phyloP scores from a whole-genome alignment of 2,329 filamentous ascomycete species.

The Purpureocillium lavendulum region DNA sequence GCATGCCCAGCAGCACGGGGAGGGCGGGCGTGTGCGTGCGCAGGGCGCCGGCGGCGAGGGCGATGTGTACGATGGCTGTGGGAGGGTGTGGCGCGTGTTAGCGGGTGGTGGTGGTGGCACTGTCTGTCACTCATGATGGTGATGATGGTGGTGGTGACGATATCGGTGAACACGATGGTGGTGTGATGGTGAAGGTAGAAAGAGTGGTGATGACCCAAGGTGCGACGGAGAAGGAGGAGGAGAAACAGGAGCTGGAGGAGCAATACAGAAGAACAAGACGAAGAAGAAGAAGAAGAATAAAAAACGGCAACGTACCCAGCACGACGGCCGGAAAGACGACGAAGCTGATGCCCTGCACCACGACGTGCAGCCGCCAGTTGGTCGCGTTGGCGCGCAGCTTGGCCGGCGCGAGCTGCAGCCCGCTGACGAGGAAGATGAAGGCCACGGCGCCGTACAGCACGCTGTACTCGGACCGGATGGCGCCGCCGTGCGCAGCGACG shows the following conservation, averaged over 20 bases:
- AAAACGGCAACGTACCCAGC: slow-evolving; percentile 32
- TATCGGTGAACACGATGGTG: slow-evolving; percentile 8
- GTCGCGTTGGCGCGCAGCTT: slow-evolving; percentile 53
- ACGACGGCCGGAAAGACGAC: slow-evolving; percentile 56
- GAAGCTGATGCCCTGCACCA: slow-evolving; percentile 61
- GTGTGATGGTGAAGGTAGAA: not conserved
- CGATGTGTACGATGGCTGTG: slow-evolving; percentile 38
- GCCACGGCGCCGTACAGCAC: slow-evolving; percentile 62
- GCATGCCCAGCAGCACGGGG: slow-evolving; percentile 58
- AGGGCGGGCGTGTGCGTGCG: slow-evolving; percentile 51
- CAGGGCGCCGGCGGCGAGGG: slow-evolving; percentile 36
- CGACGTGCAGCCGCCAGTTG: slow-evolving; percentile 59
- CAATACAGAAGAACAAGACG: too few species aligned
- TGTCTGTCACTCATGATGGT: too few species aligned
- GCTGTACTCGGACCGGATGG: slow-evolving; percentile 45
- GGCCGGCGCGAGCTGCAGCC: slow-evolving; percentile 56
- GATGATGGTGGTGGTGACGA: too few species aligned
- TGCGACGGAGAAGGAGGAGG: not conserved
- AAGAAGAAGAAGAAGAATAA: too few species aligned
- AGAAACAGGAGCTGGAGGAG: not conserved
- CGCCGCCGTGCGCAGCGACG: slow-evolving; percentile 38
- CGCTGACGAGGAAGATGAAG: slow-evolving; percentile 64
- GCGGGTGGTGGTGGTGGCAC: too few species aligned
- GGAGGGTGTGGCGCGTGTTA: too few species aligned
- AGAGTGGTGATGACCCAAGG: not conserved